Evolutionary conservation across 495 filamentous ascomycete species (phyloP), one percentile per base, ranked within the genome.

Genomic region (Trichoderma orchidacearum): DNA sequence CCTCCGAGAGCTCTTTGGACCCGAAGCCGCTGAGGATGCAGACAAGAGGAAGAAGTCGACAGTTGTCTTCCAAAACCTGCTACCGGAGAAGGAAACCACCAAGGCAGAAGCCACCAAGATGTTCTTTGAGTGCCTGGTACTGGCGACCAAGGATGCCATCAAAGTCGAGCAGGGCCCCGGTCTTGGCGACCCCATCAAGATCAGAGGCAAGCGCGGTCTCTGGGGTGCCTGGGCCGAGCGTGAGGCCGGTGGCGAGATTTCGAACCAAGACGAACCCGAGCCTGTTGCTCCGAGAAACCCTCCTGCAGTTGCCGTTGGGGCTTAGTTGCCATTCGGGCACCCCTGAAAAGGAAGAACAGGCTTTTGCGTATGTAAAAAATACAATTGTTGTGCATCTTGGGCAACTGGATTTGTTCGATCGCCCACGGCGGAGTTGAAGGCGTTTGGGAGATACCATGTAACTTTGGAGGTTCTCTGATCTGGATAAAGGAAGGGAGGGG

Each of bases 101-200:
- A 85, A 86, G 63, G 83, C 83, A 12, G 93, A 97, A 61, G 94
- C 94, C 3, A 96, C 93, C 35, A 95, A 95, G 75, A 95, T 98
- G 92, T 98, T 98, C 73, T 97, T 97, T 58, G 94, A 98, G 71
- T 83, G 91, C 32, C 74, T 98, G 36, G 93, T 97, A 5, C 74
- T 98, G 52, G 94, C 94, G 11, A 98, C 93, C 12, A 97, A 97
- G 75, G 94, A 97, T 70, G 93, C 93, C 32, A 86, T 98, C 64
- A 92, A 95, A 67, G 88, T 96, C n/a, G 91, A 96, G 64, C 93
- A 98, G 71, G 74, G 76, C n/a, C 76, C 82, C 51, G 79, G 81
- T 30, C 79, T 95, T 35, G 90, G 89, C 45, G 85, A 80, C 3
- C 80, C 82, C 8, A 86, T 98, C 60, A 73, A 84, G 36, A 85